phyloP scores from a whole-genome alignment of 2,329 filamentous ascomycete genomes.

The Parastagonospora nodorum region DNA sequence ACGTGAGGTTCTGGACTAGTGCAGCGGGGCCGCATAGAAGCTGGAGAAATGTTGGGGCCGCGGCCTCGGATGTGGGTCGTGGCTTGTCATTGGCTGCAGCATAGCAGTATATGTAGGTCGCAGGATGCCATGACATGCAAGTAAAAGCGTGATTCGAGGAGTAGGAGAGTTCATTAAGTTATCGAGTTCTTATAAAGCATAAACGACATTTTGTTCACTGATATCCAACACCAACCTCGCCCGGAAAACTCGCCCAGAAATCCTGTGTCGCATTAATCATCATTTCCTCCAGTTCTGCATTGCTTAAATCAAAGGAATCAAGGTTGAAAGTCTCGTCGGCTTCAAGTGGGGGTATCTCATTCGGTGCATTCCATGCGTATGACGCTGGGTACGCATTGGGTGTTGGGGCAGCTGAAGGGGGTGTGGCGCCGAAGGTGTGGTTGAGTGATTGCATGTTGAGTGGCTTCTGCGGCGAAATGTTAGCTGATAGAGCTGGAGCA shows the following conservation, averaged over 20 bases:
- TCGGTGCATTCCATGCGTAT: slow-evolving; percentile 28
- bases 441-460: slow-evolving; percentile 10
- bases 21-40: no score
- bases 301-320: slow-evolving; percentile 39
- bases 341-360: slow-evolving; percentile 33
- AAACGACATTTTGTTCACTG: slow-evolving; percentile 1
- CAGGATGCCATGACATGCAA: no score
- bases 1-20: no score
- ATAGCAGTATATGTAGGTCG: no score
- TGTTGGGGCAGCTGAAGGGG: slow-evolving; percentile 28
- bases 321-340: slow-evolving; percentile 40
- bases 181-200: neutral
- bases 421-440: slow-evolving; percentile 14
- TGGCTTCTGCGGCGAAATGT: slow-evolving; percentile 9
- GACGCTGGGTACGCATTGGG: slow-evolving; percentile 27
- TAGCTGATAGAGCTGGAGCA: neutral
- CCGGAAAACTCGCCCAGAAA: slow-evolving; percentile 47
- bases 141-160: no score
- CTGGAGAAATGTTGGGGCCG: no score
- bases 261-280: slow-evolving; percentile 47
- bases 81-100: neutral
- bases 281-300: slow-evolving; percentile 45
- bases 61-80: no score
- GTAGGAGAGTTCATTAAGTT: neutral
- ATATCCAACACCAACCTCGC: slow-evolving; percentile 44